Evolutionary conservation across 306 rosid species (phyloP), one percentile per base, ranked within the genome.

Genomic region (Cucurbita maxima): DNA sequence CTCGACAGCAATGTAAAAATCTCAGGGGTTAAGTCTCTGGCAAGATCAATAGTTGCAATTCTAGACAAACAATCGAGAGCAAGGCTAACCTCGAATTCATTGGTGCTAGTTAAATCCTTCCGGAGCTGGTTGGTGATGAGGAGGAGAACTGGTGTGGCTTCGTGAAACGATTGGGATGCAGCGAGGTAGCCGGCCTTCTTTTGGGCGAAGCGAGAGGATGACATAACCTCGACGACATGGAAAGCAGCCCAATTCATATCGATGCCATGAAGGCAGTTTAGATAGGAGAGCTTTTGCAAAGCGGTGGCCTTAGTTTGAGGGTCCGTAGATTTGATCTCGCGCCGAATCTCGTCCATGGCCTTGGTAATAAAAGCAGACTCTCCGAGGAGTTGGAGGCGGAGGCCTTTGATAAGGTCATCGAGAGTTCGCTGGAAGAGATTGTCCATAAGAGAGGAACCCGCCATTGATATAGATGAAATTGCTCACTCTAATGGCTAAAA

Each of bases 91-190:
- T 94, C 97, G 73, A 78, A 79, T 62, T 81, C 81, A 59, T 86
- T 90, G 44, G 86, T 37, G 55, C 86, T 77, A 5, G 86, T 76
- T 48, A 94, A 93, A 79, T 90, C 97, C 72, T 94, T 94, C 40
- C 98, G 90, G 67, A 94, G 97, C 89, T 94, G 98, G 59, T 94
- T 84, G 69, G 97, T 94, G 77, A 88, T 86, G 77, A 94, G 96
- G 20, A 94, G 95, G 19, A 94, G 85, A 6, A 94, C 96, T 0
- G 96, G 77, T 5, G 98, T 94, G 54, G 70, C 57, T 18, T 87
- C 95, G 20, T 75, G 8, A 79, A 91, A 91, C n/a, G 98, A 94
- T 60, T 77, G 87, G 1, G 92, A 78, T 0, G 97, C 98, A 8
- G 96, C 85, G n/a, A 71, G 81, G 82, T 94, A 94, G 6, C 96